Evolutionary conservation across 2,329 filamentous ascomycete species (phyloP).

Genomic region (Ceratocystis papillata): DNA sequence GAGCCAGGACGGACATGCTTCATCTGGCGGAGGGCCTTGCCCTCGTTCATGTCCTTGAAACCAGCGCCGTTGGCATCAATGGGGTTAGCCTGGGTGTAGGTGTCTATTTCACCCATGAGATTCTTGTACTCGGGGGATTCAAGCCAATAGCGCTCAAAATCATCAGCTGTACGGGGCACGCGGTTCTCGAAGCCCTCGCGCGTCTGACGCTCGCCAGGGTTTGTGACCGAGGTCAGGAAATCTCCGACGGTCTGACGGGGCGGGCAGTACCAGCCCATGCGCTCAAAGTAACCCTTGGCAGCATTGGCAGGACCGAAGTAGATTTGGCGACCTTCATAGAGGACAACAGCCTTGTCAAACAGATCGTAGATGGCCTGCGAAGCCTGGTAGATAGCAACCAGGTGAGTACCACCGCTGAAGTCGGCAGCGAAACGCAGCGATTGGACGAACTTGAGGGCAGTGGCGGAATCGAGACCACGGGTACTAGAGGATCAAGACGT

Average conservation of each 20-base stretch:
- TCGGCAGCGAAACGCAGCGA: conserved; percentile 55
- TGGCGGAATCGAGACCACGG: conserved; percentile 60
- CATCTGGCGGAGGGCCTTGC: conserved; percentile 42
- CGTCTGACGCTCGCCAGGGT: conserved; percentile 47
- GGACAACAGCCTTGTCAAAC: conserved; percentile 64
- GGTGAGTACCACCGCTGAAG: conserved; percentile 49
- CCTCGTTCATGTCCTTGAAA: conserved; percentile 36
- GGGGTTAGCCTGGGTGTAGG: conserved; percentile 39
- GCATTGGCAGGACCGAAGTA: conserved; percentile 55
- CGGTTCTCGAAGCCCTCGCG: conserved; percentile 48
- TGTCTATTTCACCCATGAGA: conserved; percentile 40
- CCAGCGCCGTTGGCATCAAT: conserved; percentile 34
- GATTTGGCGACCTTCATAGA: conserved; percentile 69
- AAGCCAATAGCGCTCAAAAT: conserved; percentile 47
- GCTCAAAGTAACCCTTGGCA: conserved; percentile 56
- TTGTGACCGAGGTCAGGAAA: conserved; percentile 59
- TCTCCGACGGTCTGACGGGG: conserved; percentile 57
- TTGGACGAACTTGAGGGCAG: conserved; percentile 61
- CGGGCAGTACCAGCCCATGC: conserved; percentile 58
- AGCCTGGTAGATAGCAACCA: conserved; percentile 63
- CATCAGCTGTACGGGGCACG: conserved; percentile 57
- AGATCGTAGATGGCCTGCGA: conserved; percentile 57
- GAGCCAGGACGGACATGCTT: conserved; percentile 45
- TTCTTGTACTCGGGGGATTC: conserved; percentile 37
- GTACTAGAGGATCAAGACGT: conserved; percentile 36